Base-by-base conservation (phyloP, 495 filamentous ascomycete genomes). In the Penicillium robsamsonii region DNA sequence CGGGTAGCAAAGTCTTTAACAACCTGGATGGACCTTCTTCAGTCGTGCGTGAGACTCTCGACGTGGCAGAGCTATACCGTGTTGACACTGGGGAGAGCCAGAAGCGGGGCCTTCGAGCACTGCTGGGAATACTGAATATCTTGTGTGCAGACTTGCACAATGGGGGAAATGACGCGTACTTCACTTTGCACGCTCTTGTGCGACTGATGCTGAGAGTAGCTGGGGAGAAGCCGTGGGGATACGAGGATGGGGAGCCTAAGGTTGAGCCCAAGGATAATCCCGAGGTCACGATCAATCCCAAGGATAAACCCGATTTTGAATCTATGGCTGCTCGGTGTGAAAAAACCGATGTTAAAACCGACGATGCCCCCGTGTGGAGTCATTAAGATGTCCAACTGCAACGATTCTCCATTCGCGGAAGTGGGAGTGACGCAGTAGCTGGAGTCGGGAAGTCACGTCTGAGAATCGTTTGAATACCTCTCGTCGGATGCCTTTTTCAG, bases 141-240 rank as follows among this genome's bases (percentile, higher is more conserved):
- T 62, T 67, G 2, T 80, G 72, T 6, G 79, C 78, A 73, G 73
- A 92, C 60, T 73, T 92, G 42, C 94, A 98, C 71, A 97, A 97
- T 62, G 94, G 88, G 40, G 85, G 94, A n/a, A 98, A 98, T 66
- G 94, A 98, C 65, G 94, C 94, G 5, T 83, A 82, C 6, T 96
- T 89, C 68, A 93, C 93, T 0, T 64, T 97, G 56, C 83, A 86
- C 57, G 87, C 83, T 27, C 79, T 96, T 77, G 66, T 97, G 11
- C 80, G 73, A 12, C 80, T 96, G 59, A 77, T 82, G 43, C 65
- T 90, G 38, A 45, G 60, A 31, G 46, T 46, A 1, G 56, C 53
- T 3, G 43, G 53, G 1, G 48, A 50, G 24, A 40, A 53, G 5
- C 42, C 38, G 4, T 44, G 29, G 7, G 43, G 10, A 7, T 41